phyloP scores from a whole-genome alignment of 495 filamentous ascomycete genomes.

The Clohesyomyces aquaticus region DNA sequence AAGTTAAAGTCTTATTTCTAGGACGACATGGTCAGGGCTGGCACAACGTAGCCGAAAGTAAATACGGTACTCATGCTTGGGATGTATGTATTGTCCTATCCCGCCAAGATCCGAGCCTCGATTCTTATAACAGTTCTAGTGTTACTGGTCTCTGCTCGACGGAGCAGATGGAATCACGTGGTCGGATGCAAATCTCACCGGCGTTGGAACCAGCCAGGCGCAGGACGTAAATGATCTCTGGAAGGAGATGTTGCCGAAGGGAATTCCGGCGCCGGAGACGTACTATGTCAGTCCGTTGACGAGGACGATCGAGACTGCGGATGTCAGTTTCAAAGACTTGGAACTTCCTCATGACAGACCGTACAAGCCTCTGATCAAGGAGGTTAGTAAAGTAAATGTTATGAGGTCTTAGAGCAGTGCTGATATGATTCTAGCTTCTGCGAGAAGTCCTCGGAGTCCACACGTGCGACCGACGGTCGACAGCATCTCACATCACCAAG shows the following conservation, averaged over 20 bases:
- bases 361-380: conserved; percentile 42
- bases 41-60: conserved; percentile 47
- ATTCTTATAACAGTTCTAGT: conserved; percentile 9
- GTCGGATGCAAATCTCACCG: conserved; percentile 44
- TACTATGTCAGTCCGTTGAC: conserved; percentile 45
- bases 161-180: conserved; percentile 43
- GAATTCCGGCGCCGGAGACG: conserved; percentile 42
- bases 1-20: conserved; percentile 45
- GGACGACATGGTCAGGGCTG: conserved; percentile 48
- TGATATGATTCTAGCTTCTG: conserved; percentile 46
- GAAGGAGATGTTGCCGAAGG: conserved; percentile 30
- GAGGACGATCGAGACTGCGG: conserved; percentile 44
- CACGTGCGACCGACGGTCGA: conserved; percentile 75
- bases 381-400: conserved; percentile 38
- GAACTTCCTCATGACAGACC: conserved; percentile 28
- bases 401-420: background rate
- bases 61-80: conserved; percentile 48
- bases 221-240: conserved; percentile 36
- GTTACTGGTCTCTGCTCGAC: conserved; percentile 46
- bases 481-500: conserved; percentile 58
- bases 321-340: conserved; percentile 37
- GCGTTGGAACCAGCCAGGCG: conserved; percentile 40
- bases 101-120: background rate
- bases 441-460: conserved; percentile 75
- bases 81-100: conserved; percentile 33